phyloP scores from a whole-genome alignment of 1,139 yeast genomes.

The Kodamaea sp. region DNA sequence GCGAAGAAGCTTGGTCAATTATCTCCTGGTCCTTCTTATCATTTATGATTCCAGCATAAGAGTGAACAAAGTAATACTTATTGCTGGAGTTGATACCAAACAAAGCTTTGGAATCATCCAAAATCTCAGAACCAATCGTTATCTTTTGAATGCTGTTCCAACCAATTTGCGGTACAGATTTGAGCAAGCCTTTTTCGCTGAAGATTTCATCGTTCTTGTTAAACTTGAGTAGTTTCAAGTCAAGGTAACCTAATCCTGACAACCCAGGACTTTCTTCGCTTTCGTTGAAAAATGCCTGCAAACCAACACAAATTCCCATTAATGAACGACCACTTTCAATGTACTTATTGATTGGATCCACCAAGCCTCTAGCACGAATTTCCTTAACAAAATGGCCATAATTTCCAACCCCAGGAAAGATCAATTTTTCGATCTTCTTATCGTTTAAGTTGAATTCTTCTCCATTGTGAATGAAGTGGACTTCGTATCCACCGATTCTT shows the following conservation, averaged over 20 bases:
- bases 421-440: constrained; percentile 51
- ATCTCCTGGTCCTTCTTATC: constrained; percentile 24
- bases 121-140: constrained; percentile 15
- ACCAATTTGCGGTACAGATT: constrained; percentile 94
- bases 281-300: constrained; percentile 75
- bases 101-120: constrained; percentile 32
- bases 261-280: constrained; percentile 71
- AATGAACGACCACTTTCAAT: constrained; percentile 74
- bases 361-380: constrained; percentile 60
- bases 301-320: constrained; percentile 97
- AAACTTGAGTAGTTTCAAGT: constrained; percentile 60
- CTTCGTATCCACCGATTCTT: constrained; percentile 63
- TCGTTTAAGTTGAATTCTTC: constrained; percentile 40
- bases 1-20: constrained; percentile 30
- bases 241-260: constrained; percentile 56
- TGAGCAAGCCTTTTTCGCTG: constrained; percentile 27
- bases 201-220: constrained; percentile 43
- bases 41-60: constrained; percentile 73
- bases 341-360: constrained; percentile 63
- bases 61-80: constrained; percentile 92
- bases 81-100: constrained; percentile 64
- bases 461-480: constrained; percentile 48
- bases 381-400: constrained; percentile 89
- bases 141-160: constrained; percentile 62
- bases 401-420: constrained; percentile 95